A percentile compares a stretch with the other conserved stretches of the same genome.
These are phyloP conservation scores for Linum lewisii DNA, from an alignment of 345 rosid species.

Conservation along the genomic window DNA sequence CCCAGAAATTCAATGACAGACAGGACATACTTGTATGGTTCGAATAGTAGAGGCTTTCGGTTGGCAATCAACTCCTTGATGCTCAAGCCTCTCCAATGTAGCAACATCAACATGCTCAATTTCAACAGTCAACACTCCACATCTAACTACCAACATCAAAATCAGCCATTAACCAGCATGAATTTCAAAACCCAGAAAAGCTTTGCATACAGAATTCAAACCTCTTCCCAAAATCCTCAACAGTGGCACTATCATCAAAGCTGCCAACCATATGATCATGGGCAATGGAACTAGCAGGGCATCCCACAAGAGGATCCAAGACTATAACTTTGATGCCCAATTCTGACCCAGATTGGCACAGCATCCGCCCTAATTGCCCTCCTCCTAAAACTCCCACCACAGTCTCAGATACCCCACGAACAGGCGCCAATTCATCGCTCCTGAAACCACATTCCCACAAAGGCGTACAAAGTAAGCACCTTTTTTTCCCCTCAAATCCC, in stretches of 20 bases:
- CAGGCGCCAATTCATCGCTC: slow-evolving; percentile 28
- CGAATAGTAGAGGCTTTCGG: slow-evolving; percentile 91
- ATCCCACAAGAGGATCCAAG: slow-evolving; percentile 73
- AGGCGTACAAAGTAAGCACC: not conserved
- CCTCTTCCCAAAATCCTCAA: slow-evolving; percentile 82
- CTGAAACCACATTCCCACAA: slow-evolving; percentile 18
- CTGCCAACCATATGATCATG: slow-evolving; percentile 75
- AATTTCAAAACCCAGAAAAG: slow-evolving; percentile 8
- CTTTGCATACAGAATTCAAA: slow-evolving; percentile 16
- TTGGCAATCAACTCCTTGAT: slow-evolving; percentile 86
- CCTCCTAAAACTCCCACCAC: slow-evolving; percentile 96
- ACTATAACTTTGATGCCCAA: slow-evolving; percentile 85
- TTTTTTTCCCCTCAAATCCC: not conserved
- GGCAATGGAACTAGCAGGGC: slow-evolving; percentile 77
- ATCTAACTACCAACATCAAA: slow-evolving; percentile 43
- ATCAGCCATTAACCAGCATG: slow-evolving; percentile 13
- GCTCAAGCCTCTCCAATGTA: slow-evolving; percentile 81
- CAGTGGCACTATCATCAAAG: slow-evolving; percentile 63
- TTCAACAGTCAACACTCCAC: slow-evolving; percentile 83
- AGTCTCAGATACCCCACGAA: slow-evolving; percentile 54
- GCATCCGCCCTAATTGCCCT: slow-evolving; percentile 94
- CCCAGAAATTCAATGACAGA: no score
- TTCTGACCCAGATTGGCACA: slow-evolving; percentile 89
- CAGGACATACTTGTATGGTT: slow-evolving; percentile 71
- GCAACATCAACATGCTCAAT: slow-evolving; percentile 92